These are phyloP conservation scores for Xylariaceae sp. DNA, from an alignment of 2,329 filamentous ascomycete species.

Conservation along the genomic window DNA sequence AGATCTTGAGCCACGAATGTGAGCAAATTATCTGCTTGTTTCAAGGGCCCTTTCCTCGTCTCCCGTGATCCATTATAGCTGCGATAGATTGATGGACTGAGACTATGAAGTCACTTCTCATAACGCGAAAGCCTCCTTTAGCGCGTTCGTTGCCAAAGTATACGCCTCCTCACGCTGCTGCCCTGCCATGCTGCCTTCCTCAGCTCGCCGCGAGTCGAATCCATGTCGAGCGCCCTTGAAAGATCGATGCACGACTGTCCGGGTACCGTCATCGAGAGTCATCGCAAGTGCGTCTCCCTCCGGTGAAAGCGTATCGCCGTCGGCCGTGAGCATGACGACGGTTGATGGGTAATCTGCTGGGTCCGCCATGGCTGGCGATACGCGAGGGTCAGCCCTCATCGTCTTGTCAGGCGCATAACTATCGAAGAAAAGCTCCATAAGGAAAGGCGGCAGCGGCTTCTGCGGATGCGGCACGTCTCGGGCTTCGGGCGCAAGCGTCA, in stretches of 20 bases:
- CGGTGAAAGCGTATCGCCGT: constrained; percentile 30
- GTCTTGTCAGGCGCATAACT: constrained; percentile 27
- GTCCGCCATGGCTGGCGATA: constrained; percentile 30
- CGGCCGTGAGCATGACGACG: constrained; percentile 30
- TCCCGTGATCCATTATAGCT: no score
- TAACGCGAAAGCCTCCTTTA: background rate
- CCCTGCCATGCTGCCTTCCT: constrained; percentile 1
- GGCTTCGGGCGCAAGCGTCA: constrained; percentile 22
- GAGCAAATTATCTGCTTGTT: no score
- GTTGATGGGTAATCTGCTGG: constrained; percentile 2
- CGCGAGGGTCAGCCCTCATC: constrained; percentile 24
- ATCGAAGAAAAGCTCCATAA: constrained; percentile 25
- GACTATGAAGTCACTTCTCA: no score
- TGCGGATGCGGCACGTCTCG: constrained; percentile 21
- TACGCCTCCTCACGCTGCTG: constrained; percentile 8
- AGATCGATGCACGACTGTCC: constrained; percentile 18
- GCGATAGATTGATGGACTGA: no score
- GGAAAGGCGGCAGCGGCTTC: constrained; percentile 2
- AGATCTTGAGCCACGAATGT: no score
- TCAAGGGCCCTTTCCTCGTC: no score
- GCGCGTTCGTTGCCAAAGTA: background rate
- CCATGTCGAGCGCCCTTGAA: constrained; percentile 15
- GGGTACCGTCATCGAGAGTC: constrained; percentile 7
- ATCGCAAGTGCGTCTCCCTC: constrained; percentile 27
- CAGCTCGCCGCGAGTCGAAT: constrained; percentile 13